Evolutionary conservation across 139 green algal species (phyloP), one percentile per base, ranked within the genome.

Genomic region (Coccomyxa sp.): DNA sequence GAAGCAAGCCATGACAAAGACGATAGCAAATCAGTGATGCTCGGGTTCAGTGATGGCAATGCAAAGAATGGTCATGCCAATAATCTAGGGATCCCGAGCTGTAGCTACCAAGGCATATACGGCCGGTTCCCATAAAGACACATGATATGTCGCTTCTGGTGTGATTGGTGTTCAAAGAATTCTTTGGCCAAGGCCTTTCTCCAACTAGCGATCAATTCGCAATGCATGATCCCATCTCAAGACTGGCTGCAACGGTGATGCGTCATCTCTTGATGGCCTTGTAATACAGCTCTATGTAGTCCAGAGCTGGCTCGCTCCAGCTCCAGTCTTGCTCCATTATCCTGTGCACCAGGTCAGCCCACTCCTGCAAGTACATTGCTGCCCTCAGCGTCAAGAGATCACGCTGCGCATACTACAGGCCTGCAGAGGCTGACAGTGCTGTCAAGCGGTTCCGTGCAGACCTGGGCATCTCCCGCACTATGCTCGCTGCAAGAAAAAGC

Each of bases 211-310:
- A 10, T 27, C 14, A 58, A 58, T 27, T 10, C 44, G 44, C 44
- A 10, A 58, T 14, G 44, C 44, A 58, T 58, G 44, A 14, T 10
- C 18, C 22, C 50, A 64, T n/a, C n/a, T n/a, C n/a, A n/a, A n/a
- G 50, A 6, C 50, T 6, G 50, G 3, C 50, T 64, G 18, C 22
- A 7, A 64, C 27, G 5, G n/a, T n/a, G n/a, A n/a, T n/a, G n/a
- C n/a, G n/a, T n/a, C n/a, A 71, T 8, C 34, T 33, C 71, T 76
- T 76, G 8, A 76, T 18, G 38, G 92, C 91, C 74, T 90, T 90
- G 86, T 98, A 94, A 85, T 99, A 99, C 6, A 99, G 88, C 84
- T 98, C 93, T 6, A 99, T 86, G 84, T 99, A 99, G 78, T 98
- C 95, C 14, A 96, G 80, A 0, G 95, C 93, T 0, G 96, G 96